Evolutionary conservation across 768 basidiomycete species (phyloP).

Genomic region (Coprinopsis marcescibilis): DNA sequence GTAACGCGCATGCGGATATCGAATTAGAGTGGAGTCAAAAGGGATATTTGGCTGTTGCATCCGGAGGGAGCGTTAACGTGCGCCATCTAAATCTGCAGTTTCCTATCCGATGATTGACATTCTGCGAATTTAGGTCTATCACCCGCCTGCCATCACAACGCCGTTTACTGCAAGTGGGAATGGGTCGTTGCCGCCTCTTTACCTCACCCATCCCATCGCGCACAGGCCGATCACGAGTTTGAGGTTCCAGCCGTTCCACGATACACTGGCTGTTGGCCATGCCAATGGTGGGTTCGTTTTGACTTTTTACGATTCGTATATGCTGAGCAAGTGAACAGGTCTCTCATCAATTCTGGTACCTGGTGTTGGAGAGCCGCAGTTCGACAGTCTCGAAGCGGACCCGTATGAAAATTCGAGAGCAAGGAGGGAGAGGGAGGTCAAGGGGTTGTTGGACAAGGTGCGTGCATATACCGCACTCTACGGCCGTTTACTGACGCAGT

Average conservation of each 20-base stretch:
- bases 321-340: not conserved
- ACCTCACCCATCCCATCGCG: constrained; percentile 83
- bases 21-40: constrained; percentile 83
- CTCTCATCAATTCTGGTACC: constrained; percentile 86
- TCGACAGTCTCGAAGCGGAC: constrained; percentile 90
- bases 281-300: constrained; percentile 37
- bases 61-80: constrained; percentile 81
- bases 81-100: constrained; percentile 20
- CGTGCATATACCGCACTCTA: constrained; percentile 5
- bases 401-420: constrained; percentile 84
- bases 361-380: constrained; percentile 90
- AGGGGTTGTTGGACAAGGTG: constrained; percentile 85
- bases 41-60: constrained; percentile 77
- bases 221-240: constrained; percentile 69
- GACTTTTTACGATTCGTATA: not conserved
- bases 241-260: constrained; percentile 87
- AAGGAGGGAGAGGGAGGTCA: constrained; percentile 86
- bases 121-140: constrained; percentile 54
- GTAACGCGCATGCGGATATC: constrained; percentile 20
- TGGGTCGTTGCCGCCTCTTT: constrained; percentile 64
- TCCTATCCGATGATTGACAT: constrained; percentile 6
- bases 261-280: constrained; percentile 78
- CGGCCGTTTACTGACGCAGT: not conserved
- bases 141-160: constrained; percentile 57
- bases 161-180: constrained; percentile 33